Evolutionary conservation across 73 alveolate species (phyloP).

Genomic region (Paramecium sonneborni): DNA sequence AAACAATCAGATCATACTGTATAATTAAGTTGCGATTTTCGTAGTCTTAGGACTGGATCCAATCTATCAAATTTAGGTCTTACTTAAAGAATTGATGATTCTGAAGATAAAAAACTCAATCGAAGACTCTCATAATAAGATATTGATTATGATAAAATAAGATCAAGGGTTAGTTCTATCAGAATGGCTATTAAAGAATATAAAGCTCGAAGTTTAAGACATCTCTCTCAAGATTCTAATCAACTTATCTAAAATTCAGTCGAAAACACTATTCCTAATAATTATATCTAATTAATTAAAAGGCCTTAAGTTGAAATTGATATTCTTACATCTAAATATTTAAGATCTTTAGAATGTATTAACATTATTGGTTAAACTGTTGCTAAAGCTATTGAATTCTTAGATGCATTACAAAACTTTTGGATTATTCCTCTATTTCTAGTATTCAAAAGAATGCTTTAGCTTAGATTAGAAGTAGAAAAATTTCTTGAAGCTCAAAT

Average conservation of each 20-base stretch:
- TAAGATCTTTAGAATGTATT: background rate
- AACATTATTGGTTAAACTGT: conserved; percentile 17
- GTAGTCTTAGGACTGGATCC: background rate
- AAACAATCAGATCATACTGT: background rate
- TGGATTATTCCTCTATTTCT: conserved; percentile 49
- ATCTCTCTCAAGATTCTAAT: background rate
- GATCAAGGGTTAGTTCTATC: background rate
- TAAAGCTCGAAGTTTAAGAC: background rate
- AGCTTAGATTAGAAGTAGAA: conserved; percentile 24
- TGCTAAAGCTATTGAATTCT: conserved; percentile 27
- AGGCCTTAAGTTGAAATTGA: conserved; percentile 7
- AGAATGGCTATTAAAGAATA: background rate
- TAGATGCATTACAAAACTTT: conserved; percentile 42
- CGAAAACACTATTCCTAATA: background rate
- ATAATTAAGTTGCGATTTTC: background rate
- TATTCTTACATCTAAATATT: background rate
- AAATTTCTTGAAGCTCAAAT: background rate
- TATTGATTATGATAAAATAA: background rate
- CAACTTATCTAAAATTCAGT: background rate
- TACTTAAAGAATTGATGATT: background rate
- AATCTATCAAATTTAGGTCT: background rate
- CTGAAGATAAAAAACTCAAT: background rate
- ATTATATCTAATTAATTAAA: conserved; percentile 27
- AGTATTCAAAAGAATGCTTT: conserved; percentile 22
- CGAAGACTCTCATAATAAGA: background rate